These are phyloP conservation scores for Schizosaccharomyces japonicus DNA, from an alignment of 805 yeast genomes.

Conservation along the genomic window DNA sequence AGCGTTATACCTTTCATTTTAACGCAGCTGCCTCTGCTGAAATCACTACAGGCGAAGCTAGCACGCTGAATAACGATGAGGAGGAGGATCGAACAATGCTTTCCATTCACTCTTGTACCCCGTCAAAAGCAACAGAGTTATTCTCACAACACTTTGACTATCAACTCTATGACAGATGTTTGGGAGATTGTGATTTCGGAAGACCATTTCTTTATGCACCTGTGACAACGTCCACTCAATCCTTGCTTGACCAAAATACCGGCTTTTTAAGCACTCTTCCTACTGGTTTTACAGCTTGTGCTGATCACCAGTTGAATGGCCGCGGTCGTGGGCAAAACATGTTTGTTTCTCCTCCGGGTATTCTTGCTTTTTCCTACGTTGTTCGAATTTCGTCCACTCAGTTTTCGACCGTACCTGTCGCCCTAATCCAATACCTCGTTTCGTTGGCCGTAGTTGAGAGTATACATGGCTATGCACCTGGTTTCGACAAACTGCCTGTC, in stretches of 20 bases:
- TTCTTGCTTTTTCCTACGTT: conserved; percentile 56
- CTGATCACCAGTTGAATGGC: conserved; percentile 71
- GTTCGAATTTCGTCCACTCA: conserved; percentile 27
- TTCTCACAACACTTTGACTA: not conserved
- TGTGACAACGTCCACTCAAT: conserved; percentile 69
- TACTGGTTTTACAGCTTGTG: conserved; percentile 41
- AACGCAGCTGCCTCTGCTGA: no score
- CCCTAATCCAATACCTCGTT: conserved; percentile 66
- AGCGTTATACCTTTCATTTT: no score
- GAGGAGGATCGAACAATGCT: no score
- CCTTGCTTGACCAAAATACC: conserved; percentile 52
- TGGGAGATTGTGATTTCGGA: not conserved
- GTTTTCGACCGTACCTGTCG: conserved; percentile 29
- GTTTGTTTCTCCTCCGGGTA: conserved; percentile 91
- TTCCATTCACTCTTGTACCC: no score
- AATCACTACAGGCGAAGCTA: no score
- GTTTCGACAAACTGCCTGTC: conserved; percentile 54
- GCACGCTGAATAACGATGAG: no score
- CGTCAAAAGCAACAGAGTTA: no score
- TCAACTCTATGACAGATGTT: not conserved
- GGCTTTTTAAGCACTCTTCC: conserved; percentile 36
- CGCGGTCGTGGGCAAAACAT: conserved; percentile 85
- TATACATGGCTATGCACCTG: conserved; percentile 35
- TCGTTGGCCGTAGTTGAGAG: conserved; percentile 69
- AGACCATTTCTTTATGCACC: not conserved